Conservation (phyloP, 169 alveolate genomes). For the Plasmodium gallinaceum region DNA sequence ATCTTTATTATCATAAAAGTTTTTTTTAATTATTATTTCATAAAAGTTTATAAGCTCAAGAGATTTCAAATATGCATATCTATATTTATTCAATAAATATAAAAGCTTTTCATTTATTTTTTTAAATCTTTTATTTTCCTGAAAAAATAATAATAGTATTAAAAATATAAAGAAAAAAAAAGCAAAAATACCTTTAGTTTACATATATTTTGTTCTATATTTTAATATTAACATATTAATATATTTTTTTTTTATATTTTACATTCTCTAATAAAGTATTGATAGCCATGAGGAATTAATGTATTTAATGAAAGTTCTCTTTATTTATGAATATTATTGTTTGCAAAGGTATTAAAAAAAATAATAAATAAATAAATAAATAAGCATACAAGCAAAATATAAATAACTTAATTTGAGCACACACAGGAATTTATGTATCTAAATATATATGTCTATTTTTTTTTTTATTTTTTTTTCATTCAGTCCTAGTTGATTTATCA, state of each 20-base stretch:
- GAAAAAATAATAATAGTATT: neutral
- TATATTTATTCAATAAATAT: slow-evolving; percentile 40
- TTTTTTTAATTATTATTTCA: slow-evolving; percentile 49
- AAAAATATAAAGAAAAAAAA: neutral
- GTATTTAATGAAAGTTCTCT: neutral
- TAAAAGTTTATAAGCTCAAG: slow-evolving; percentile 35
- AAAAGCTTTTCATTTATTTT: slow-evolving; percentile 56
- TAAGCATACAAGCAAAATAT: too few relatives aligned
- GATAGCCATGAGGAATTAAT: slow-evolving; percentile 16
- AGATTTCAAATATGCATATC: slow-evolving; percentile 62
- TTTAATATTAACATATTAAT: neutral
- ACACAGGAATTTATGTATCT: neutral
- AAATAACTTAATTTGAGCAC: neutral
- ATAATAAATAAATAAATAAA: neutral
- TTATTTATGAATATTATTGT: neutral
- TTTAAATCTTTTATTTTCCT: slow-evolving; percentile 57
- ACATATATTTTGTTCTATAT: neutral
- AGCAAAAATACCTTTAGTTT: neutral
- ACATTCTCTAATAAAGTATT: slow-evolving; percentile 9
- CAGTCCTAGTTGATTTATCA: too few relatives aligned
- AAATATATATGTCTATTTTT: too few relatives aligned
- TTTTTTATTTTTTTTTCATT: too few relatives aligned
- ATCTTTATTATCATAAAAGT: slow-evolving; percentile 1
- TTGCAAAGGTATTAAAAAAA: neutral
- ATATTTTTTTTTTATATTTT: neutral